Evolutionary conservation across 768 basidiomycete species (phyloP).

Genomic region (Filobasidium floriforme): DNA sequence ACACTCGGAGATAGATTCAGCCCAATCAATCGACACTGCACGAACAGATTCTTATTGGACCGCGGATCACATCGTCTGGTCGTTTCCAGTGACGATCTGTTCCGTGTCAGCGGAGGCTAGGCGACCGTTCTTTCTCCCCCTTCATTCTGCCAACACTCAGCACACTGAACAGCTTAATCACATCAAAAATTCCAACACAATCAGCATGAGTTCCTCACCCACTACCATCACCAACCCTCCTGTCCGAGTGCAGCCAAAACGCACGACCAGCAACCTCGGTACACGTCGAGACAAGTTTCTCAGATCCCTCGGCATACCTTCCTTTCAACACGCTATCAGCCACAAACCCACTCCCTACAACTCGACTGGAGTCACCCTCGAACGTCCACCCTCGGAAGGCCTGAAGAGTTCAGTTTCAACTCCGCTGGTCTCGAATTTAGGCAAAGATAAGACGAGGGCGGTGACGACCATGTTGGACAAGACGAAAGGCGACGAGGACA

Average conservation of each 20-base stretch:
- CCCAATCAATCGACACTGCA: too few species aligned
- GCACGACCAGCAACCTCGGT: background rate
- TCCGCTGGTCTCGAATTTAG: background rate
- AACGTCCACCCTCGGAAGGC: background rate
- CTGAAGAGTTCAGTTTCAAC: background rate
- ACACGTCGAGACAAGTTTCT: background rate
- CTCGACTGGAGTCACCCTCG: background rate
- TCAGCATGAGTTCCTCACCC: background rate
- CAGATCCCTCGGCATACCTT: constrained; percentile 8
- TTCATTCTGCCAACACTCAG: too few species aligned
- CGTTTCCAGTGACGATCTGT: too few species aligned
- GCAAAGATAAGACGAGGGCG: background rate
- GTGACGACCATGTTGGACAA: background rate
- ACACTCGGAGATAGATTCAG: too few species aligned
- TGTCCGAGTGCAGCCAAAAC: background rate
- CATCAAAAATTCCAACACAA: too few species aligned
- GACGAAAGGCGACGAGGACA: background rate
- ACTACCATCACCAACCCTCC: background rate
- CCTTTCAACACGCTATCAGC: background rate
- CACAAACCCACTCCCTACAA: background rate
- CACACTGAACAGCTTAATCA: too few species aligned
- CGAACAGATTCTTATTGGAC: too few species aligned
- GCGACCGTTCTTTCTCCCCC: too few species aligned
- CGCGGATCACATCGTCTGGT: too few species aligned
- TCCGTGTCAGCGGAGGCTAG: too few species aligned